phyloP scores from a whole-genome alignment of 129 eudicot genomes.

The Flaveria robusta region DNA sequence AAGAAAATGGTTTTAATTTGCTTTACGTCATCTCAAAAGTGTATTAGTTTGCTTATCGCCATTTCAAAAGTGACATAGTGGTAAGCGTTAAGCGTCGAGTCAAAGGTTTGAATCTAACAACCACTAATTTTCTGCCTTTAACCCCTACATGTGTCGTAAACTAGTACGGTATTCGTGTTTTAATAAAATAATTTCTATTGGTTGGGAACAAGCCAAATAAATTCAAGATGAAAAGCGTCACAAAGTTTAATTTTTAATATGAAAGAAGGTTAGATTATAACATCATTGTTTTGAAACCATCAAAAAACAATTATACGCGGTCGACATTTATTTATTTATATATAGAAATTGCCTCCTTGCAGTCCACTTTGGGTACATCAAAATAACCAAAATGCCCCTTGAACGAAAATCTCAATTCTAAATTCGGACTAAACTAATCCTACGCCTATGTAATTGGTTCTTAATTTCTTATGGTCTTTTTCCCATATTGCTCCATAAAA shows the following conservation, averaged over 20 bases:
- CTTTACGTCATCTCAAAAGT: not conserved
- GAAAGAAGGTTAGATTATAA: not conserved
- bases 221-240: not conserved
- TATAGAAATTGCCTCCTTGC: not conserved
- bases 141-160: too few species aligned
- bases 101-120: too few species aligned
- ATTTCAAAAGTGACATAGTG: not conserved
- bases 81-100: too few species aligned
- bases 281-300: constrained; percentile 9
- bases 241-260: not conserved
- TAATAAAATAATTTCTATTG: not conserved
- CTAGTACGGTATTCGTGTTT: too few species aligned
- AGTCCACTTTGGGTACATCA: not conserved
- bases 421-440: not conserved
- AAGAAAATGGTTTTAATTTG: not conserved
- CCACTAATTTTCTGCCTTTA: too few species aligned
- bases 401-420: constrained; percentile 5
- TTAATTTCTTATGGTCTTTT: not conserved
- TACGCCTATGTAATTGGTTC: not conserved
- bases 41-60: not conserved
- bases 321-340: constrained; percentile 9
- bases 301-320: constrained; percentile 22
- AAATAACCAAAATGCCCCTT: constrained; percentile 27
- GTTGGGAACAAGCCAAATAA: not conserved
- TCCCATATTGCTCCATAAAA: not conserved